Evolutionary conservation across 176 grass and related monocot species (phyloP).

Genomic region (Oropetium thomaeum): DNA sequence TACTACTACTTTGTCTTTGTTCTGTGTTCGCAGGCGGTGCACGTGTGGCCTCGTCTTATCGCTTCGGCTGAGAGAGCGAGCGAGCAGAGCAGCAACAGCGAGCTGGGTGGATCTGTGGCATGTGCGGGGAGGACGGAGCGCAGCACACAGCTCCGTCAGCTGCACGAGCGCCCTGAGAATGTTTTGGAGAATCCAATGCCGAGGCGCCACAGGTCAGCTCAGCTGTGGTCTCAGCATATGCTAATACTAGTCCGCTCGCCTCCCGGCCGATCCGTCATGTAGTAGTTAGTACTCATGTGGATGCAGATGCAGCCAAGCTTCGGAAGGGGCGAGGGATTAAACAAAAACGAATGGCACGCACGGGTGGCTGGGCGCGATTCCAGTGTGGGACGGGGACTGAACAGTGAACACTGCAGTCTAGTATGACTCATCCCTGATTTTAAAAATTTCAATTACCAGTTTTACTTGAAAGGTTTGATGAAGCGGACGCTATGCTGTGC

Average conservation of each 20-base stretch:
- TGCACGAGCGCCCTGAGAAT: constrained; percentile 26
- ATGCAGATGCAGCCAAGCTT: neutral
- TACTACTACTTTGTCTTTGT: too few species aligned
- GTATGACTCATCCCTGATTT: constrained; percentile 8
- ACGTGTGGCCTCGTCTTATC: constrained; percentile 1
- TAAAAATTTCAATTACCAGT: neutral
- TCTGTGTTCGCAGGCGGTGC: neutral
- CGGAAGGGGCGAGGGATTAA: neutral
- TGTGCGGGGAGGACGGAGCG: constrained; percentile 11
- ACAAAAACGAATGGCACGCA: neutral
- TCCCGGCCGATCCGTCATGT: neutral
- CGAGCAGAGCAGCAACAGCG: neutral
- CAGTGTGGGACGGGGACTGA: neutral
- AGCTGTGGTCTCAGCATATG: too few species aligned
- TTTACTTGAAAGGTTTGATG: neutral
- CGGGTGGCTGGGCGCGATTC: neutral
- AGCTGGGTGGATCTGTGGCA: constrained; percentile 4
- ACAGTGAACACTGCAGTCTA: constrained; percentile 3
- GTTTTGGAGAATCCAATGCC: constrained; percentile 51
- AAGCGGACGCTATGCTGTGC: neutral
- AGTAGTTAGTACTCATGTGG: too few species aligned
- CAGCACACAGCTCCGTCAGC: neutral
- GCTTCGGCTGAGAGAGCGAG: too few species aligned
- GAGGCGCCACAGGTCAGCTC: neutral
- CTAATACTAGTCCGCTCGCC: too few species aligned